phyloP scores from a whole-genome alignment of 2,329 filamentous ascomycete genomes.

The Bipolaris cookei region DNA sequence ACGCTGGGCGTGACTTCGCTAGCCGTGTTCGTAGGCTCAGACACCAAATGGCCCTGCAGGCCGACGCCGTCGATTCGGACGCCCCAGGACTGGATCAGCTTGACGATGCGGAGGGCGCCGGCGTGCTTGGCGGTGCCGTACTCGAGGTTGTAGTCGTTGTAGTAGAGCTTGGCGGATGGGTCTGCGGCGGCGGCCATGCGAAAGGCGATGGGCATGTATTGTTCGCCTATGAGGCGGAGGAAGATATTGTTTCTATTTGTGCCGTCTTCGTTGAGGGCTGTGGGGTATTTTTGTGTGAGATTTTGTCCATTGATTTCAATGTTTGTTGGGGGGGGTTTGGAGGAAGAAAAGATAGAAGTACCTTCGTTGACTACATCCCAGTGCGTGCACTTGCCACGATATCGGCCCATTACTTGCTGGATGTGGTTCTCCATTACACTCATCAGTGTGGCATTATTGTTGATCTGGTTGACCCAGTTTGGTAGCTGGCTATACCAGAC shows the following conservation, averaged over 20 bases:
- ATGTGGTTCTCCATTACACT: slow-evolving; percentile 50
- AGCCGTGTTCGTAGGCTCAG: slow-evolving; percentile 58
- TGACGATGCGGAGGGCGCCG: slow-evolving; percentile 44
- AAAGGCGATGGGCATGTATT: slow-evolving; percentile 66
- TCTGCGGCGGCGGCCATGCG: slow-evolving; percentile 62
- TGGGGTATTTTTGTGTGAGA: neutral
- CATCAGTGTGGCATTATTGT: slow-evolving; percentile 47
- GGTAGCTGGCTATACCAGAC: slow-evolving; percentile 51
- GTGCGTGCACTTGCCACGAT: slow-evolving; percentile 47
- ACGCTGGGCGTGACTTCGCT: slow-evolving; percentile 52
- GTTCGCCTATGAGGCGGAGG: slow-evolving; percentile 61
- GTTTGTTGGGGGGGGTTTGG: neutral
- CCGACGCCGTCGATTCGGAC: slow-evolving; percentile 66
- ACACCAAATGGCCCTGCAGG: slow-evolving; percentile 63
- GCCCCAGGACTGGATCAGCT: slow-evolving; percentile 47
- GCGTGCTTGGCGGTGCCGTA: slow-evolving; percentile 53
- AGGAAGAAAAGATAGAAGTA: neutral
- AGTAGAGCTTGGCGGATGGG: slow-evolving; percentile 64
- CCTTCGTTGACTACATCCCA: slow-evolving; percentile 50
- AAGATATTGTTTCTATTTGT: slow-evolving; percentile 62
- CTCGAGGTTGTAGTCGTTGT: slow-evolving; percentile 71
- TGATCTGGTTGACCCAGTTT: slow-evolving; percentile 44
- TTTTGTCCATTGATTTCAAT: neutral
- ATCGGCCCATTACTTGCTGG: slow-evolving; percentile 44
- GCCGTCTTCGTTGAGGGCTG: slow-evolving; percentile 64